Conservation (phyloP, 2,329 filamentous ascomycete species). For the Aspergillus viridinutans region DNA sequence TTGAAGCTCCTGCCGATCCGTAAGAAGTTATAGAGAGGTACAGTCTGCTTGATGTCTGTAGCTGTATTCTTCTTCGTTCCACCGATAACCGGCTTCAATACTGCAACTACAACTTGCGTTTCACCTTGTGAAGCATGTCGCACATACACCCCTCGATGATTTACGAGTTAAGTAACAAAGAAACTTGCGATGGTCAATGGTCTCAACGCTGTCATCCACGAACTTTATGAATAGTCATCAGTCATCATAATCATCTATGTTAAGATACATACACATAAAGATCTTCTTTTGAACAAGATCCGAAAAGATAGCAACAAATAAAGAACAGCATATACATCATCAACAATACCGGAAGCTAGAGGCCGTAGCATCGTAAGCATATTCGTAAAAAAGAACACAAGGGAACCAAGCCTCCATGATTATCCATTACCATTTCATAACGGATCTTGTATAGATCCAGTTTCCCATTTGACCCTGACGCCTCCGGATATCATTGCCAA, state of each 20-base stretch:
- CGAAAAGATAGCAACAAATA: constrained; percentile 4
- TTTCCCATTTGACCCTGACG: not conserved
- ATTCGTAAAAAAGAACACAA: not conserved
- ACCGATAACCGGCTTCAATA: not conserved
- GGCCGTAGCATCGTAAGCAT: not conserved
- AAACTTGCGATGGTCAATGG: not conserved
- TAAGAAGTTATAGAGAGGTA: not conserved
- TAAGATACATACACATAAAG: constrained; percentile 21
- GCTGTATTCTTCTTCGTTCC: not conserved
- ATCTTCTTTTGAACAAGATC: not conserved
- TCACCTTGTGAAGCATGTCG: no score
- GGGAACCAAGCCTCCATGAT: not conserved
- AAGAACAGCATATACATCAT: constrained; percentile 4
- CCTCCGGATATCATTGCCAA: not conserved
- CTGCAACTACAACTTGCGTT: no score
- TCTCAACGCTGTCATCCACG: not conserved
- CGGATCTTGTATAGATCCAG: not conserved
- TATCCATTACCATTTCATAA: not conserved
- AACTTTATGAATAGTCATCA: constrained; percentile 26
- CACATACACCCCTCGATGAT: no score
- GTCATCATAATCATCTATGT: constrained; percentile 20
- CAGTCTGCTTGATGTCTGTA: not conserved
- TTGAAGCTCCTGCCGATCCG: not conserved
- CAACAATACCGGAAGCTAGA: not conserved
- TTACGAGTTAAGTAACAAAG: no score